These are phyloP conservation scores for Camelina neglecta DNA, from an alignment of 345 rosid species.

Conservation along the genomic window DNA sequence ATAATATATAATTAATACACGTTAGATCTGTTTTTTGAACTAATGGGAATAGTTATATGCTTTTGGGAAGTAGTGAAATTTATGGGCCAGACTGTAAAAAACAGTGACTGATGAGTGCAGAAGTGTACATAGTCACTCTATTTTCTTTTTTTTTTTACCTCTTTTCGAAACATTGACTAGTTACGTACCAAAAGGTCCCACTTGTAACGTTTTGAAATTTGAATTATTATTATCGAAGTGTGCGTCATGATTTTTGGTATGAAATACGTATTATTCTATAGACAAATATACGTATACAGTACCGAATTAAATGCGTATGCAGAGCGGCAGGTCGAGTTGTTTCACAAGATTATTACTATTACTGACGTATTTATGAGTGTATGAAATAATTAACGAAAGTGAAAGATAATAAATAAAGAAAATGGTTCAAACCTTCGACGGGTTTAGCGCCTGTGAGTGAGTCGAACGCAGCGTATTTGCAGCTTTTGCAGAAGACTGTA, in stretches of 20 bases:
- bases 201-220: slow-evolving; percentile 34
- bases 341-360: neutral
- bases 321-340: slow-evolving; percentile 5
- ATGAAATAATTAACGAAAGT: neutral
- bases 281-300: slow-evolving; percentile 1
- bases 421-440: slow-evolving; percentile 48
- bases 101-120: slow-evolving; percentile 40
- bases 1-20: neutral
- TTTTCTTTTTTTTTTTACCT: neutral
- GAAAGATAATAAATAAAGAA: neutral
- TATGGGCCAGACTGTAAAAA: slow-evolving; percentile 32
- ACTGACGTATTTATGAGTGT: neutral
- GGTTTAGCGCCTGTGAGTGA: slow-evolving; percentile 75
- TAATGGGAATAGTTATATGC: neutral
- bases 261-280: neutral
- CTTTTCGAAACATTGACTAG: slow-evolving; percentile 19
- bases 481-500: slow-evolving; percentile 82
- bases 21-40: slow-evolving; percentile 11
- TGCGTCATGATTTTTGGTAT: slow-evolving; percentile 24
- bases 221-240: slow-evolving; percentile 33
- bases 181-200: slow-evolving; percentile 35
- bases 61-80: slow-evolving; percentile 5
- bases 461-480: slow-evolving; percentile 65
- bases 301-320: slow-evolving; percentile 2
- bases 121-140: slow-evolving; percentile 13